Base-by-base conservation (phyloP, 2,329 filamentous ascomycete species). In the Xylariaceae sp. region DNA sequence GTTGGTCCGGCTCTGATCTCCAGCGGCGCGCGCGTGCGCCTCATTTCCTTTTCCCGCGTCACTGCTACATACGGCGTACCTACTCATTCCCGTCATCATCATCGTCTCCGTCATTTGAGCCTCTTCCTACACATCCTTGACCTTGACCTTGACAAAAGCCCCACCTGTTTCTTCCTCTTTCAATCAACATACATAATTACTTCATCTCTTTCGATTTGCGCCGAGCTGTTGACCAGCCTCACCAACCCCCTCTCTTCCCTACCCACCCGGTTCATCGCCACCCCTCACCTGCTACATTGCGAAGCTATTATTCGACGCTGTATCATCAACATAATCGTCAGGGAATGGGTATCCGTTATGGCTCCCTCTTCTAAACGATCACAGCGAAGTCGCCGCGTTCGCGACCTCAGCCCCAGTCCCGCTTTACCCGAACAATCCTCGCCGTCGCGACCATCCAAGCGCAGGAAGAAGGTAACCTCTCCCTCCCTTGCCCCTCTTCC, bases 401-500 rank as follows among this genome's bases (percentile, higher is more conserved):
- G 67, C 54, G 69, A 71, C 50, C 55, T 59, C 48, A 71, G 67
- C 47, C 67, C 63, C n/a, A 69, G 63, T 50, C 66, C 70, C 50
- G 69, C 73, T 44, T 66, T 69, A 43, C 67, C 69, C 48, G 78
- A 81, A 43, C 77, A 80, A 45, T 83, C 84, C 21, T 87, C 85
- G 3, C 84, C 85, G 14, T 82, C 79, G 56, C 80, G 84, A 51
- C 84, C 85, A n/a, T 75, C 79, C 10, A 88, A 88, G 75, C 83
- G 85, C 67, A 82, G 85, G 74, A 87, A 81, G 75, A 85, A 83
- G 79, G 83, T 84, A 71, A 46, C 71, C 57, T 26, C 47, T 62
- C 40, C 52, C 62, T 40, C 44, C 53, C 41, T 20, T 23, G 42
- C 58, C 49, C 59, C 49, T 47, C 66, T 56, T 20, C 56, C 37